phyloP scores from a whole-genome alignment of 176 grass and related monocot genomes.

The Calamus simplicifolius region DNA sequence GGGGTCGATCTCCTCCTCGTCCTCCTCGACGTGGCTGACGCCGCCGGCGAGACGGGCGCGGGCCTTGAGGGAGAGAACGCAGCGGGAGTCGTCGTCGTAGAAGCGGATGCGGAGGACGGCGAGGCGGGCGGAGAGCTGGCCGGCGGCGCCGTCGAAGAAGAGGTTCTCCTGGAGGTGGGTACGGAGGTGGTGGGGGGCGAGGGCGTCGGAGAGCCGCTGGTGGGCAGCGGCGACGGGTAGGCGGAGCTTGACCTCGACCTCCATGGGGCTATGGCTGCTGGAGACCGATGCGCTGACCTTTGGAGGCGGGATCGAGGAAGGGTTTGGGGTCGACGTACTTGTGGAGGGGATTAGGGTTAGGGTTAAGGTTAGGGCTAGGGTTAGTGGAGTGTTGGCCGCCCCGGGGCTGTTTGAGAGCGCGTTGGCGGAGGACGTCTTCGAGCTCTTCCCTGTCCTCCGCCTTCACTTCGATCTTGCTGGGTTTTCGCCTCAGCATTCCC shows the following conservation, averaged over 20 bases:
- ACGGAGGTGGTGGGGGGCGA: conserved; percentile 39
- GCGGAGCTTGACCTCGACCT: conserved; percentile 87
- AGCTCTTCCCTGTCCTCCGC: conserved; percentile 69
- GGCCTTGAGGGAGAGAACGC: conserved; percentile 76
- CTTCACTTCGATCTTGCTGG: conserved; percentile 65
- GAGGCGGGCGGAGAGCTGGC: conserved; percentile 42
- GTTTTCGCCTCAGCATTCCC: conserved; percentile 60
- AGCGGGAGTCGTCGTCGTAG: conserved; percentile 48
- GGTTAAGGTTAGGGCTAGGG: conserved; percentile 20
- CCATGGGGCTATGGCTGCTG: conserved; percentile 29
- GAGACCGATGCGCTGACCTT: conserved; percentile 66
- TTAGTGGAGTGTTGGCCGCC: neutral
- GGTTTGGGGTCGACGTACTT: conserved; percentile 45
- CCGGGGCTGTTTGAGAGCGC: conserved; percentile 6
- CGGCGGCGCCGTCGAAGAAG: conserved; percentile 65
- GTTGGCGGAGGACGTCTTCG: conserved; percentile 42
- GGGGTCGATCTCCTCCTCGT: conserved; percentile 67
- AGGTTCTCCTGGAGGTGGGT: conserved; percentile 69
- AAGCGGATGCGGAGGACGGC: conserved; percentile 67
- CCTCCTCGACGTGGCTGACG: conserved; percentile 77
- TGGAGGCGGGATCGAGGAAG: conserved; percentile 34
- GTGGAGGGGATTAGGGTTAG: conserved; percentile 22
- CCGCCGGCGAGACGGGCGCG: conserved; percentile 49
- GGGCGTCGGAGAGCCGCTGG: conserved; percentile 59
- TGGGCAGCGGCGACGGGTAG: conserved; percentile 60